These are phyloP conservation scores for Schoenoplectus tabernaemontani DNA, from an alignment of 202 grass and related monocot genomes.

Conservation along the genomic window DNA sequence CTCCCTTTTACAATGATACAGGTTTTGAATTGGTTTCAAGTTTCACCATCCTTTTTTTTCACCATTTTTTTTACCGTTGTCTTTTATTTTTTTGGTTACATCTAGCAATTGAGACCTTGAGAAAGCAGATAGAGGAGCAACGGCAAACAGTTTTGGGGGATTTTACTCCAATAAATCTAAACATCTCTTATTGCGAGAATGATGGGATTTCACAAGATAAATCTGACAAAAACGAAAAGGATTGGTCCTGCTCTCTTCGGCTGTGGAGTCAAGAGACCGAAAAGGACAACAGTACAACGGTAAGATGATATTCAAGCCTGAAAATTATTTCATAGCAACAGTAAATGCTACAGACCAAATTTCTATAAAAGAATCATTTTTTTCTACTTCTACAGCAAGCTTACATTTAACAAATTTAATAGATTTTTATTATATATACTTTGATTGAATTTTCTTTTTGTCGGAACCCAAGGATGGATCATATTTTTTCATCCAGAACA, in stretches of 20 bases:
- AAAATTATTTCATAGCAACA: not conserved
- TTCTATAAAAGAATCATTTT: not conserved
- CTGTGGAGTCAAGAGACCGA: constrained; percentile 12
- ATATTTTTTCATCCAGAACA: not conserved
- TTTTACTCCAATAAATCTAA: constrained; percentile 16
- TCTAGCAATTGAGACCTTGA: constrained; percentile 22
- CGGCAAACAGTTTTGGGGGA: not conserved
- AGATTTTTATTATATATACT: not conserved
- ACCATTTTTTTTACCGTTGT: not conserved
- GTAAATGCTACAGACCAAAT: not conserved
- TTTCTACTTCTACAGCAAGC: not conserved
- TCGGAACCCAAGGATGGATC: not conserved
- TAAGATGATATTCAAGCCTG: not conserved
- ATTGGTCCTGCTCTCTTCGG: constrained; percentile 17
- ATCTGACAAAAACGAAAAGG: constrained; percentile 16
- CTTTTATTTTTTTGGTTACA: not conserved
- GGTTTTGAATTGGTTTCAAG: not conserved
- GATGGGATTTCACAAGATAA: constrained; percentile 18
- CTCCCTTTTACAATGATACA: not conserved
- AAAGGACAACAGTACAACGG: not conserved
- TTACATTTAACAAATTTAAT: not conserved
- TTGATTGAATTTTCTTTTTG: not conserved
- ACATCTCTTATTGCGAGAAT: constrained; percentile 19
- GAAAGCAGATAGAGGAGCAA: constrained; percentile 12
- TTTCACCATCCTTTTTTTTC: not conserved